phyloP scores from a whole-genome alignment of 139 green algal species.

The Auxenochlorella protothecoides region DNA sequence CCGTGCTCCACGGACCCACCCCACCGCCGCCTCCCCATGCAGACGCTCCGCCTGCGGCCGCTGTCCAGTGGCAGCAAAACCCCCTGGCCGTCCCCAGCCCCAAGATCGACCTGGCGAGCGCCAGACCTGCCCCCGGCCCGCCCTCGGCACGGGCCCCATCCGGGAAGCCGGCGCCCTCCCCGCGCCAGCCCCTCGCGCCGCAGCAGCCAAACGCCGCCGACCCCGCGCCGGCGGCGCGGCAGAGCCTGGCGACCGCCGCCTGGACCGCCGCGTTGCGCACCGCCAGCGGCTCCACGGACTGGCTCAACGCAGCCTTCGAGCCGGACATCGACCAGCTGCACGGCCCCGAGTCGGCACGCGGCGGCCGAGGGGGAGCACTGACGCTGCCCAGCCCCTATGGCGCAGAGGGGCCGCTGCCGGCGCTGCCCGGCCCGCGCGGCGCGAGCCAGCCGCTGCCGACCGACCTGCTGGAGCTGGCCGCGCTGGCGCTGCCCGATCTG shows the following conservation, averaged over 20 bases:
- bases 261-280: too few relatives aligned
- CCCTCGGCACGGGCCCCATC: not conserved
- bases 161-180: not conserved
- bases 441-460: not conserved
- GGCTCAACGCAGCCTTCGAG: conserved; percentile 5
- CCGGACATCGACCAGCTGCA: conserved; percentile 12
- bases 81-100: too few relatives aligned
- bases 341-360: not conserved
- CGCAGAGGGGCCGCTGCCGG: not conserved
- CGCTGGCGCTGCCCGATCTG: not conserved
- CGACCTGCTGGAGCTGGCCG: not conserved
- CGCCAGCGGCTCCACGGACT: not conserved
- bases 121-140: not conserved
- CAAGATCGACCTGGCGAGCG: too few relatives aligned
- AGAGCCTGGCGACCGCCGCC: not conserved
- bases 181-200: not conserved
- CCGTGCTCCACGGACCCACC: too few relatives aligned
- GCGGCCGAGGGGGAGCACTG: too few relatives aligned
- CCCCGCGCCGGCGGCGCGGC: not conserved
- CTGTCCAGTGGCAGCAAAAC: too few relatives aligned
- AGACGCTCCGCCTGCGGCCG: too few relatives aligned
- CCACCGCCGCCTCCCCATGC: too few relatives aligned
- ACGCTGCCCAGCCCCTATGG: not conserved
- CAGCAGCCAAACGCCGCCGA: not conserved
- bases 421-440: not conserved